Conservation (phyloP, 169 alveolate genomes). For the Eimeria sp. region DNA sequence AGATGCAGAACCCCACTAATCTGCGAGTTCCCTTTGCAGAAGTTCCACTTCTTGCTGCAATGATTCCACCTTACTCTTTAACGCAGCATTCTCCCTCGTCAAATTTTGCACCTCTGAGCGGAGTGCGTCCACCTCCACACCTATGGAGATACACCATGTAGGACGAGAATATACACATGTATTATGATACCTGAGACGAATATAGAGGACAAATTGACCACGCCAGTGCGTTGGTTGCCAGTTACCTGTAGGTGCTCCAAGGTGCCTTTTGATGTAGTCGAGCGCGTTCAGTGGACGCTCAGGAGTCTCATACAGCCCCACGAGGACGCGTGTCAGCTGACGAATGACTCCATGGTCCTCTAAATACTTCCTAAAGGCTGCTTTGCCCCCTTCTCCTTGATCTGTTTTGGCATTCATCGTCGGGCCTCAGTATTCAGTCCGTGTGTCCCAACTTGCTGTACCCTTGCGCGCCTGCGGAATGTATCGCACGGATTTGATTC, state of each 20-base stretch:
- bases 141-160: constrained; percentile 78
- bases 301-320: constrained; percentile 94
- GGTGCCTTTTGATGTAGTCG: constrained; percentile 92
- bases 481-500: background rate
- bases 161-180: background rate
- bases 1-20: background rate
- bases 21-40: constrained; percentile 67
- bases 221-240: background rate
- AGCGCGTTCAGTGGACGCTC: constrained; percentile 89
- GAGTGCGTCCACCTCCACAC: constrained; percentile 91
- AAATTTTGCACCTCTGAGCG: constrained; percentile 91
- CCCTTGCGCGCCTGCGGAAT: background rate
- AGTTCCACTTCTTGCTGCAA: constrained; percentile 66
- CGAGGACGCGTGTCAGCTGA: constrained; percentile 93
- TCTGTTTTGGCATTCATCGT: constrained; percentile 54
- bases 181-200: background rate
- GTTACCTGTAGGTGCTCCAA: constrained; percentile 91
- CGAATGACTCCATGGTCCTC: constrained; percentile 94
- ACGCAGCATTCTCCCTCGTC: constrained; percentile 88
- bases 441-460: background rate
- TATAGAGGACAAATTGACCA: background rate
- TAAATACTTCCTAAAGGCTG: constrained; percentile 93
- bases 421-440: background rate
- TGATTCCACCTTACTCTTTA: constrained; percentile 76
- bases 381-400: constrained; percentile 90